Evolutionary conservation across 176 grass and related monocot genomes (phyloP).

Genomic region (Oryza punctata): DNA sequence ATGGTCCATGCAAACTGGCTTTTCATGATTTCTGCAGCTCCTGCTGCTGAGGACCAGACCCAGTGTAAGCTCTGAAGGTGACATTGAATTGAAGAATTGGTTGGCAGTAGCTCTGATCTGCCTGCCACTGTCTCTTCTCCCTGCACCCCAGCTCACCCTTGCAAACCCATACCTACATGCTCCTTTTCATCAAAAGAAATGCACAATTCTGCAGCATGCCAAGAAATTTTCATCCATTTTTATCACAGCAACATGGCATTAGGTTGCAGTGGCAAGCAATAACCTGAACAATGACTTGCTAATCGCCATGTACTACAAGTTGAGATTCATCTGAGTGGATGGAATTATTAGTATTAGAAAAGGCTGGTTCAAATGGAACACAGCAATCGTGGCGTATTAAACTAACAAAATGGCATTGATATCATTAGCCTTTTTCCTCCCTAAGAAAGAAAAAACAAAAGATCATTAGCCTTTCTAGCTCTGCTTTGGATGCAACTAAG

Average conservation of each 20-base stretch:
- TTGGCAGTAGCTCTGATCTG: slow-evolving; percentile 29
- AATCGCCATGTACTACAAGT: neutral
- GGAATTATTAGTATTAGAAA: slow-evolving; percentile 29
- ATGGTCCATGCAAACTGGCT: slow-evolving; percentile 27
- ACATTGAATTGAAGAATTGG: slow-evolving; percentile 35
- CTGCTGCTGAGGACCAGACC: slow-evolving; percentile 27
- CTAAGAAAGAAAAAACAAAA: neutral
- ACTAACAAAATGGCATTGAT: slow-evolving; percentile 26
- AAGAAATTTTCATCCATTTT: neutral
- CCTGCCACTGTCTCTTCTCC: slow-evolving; percentile 12
- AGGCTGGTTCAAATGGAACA: neutral
- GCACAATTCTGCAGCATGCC: neutral
- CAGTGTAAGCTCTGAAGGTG: slow-evolving; percentile 36
- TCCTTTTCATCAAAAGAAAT: slow-evolving; percentile 13
- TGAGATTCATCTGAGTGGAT: slow-evolving; percentile 16
- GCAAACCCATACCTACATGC: neutral
- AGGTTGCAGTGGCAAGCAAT: slow-evolving; percentile 18
- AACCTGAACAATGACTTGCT: neutral
- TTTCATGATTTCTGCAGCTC: slow-evolving; percentile 31
- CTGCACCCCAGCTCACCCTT: too few species aligned
- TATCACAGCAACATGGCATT: slow-evolving; percentile 27
- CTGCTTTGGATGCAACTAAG: slow-evolving; percentile 46
- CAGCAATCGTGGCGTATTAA: slow-evolving; percentile 32
- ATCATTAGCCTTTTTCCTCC: slow-evolving; percentile 30
- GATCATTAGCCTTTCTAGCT: slow-evolving; percentile 32